Evolutionary conservation across 768 basidiomycete genomes (phyloP).

Genomic region (Russula dissimulans): DNA sequence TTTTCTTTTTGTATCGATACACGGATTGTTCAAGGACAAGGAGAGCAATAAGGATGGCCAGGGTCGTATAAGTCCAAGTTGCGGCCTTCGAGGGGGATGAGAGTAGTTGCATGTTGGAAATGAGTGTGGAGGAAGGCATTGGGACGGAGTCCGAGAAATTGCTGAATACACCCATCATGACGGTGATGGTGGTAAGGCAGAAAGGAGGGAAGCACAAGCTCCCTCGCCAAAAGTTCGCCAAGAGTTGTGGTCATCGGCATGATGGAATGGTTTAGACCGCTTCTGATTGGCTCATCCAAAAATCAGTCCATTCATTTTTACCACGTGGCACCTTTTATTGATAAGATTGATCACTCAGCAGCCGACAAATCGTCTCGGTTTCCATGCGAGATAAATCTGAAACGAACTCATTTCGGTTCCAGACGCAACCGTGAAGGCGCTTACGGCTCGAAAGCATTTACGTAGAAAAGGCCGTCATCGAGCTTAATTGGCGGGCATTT

Average conservation of each 20-base stretch:
- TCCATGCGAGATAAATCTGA: constrained; percentile 89
- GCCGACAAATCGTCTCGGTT: too few species aligned
- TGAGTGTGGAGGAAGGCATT: constrained; percentile 39
- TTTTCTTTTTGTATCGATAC: constrained; percentile 82
- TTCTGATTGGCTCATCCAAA: constrained; percentile 3
- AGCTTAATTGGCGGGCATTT: constrained; percentile 72
- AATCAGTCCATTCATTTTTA: constrained; percentile 15
- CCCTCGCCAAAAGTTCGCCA: too few species aligned
- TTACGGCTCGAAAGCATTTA: constrained; percentile 86
- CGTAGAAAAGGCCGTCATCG: constrained; percentile 75
- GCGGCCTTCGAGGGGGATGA: constrained; percentile 26
- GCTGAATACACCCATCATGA: constrained; percentile 20
- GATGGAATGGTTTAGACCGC: too few species aligned
- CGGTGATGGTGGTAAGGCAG: constrained; percentile 25
- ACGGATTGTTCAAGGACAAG: constrained; percentile 81
- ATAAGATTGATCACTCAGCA: neutral
- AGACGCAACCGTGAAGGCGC: constrained; percentile 24
- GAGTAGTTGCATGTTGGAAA: constrained; percentile 38
- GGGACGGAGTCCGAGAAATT: constrained; percentile 28
- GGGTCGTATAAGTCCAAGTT: constrained; percentile 60
- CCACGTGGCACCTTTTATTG: neutral
- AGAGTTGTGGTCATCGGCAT: too few species aligned
- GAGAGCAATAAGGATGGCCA: constrained; percentile 59
- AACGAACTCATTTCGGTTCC: neutral
- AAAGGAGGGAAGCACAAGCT: too few species aligned